A percentile compares a stretch with the other conserved stretches of the same genome.
Conservation (phyloP, 306 rosid genomes). For the Prunus kanzakura region DNA sequence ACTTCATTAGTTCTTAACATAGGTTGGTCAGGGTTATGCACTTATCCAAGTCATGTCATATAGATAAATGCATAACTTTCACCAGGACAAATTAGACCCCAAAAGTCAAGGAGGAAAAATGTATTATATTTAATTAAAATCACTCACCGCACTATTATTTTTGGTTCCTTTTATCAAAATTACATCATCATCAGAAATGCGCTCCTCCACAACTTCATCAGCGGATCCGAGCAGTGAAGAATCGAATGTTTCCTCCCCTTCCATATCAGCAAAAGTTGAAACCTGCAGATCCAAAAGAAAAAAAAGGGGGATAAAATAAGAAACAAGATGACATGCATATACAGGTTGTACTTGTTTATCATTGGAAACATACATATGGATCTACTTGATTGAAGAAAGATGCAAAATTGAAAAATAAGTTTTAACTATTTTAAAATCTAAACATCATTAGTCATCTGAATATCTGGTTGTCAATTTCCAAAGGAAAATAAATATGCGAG, state of each 20-base stretch:
- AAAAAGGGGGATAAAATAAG: neutral
- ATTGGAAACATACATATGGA: neutral
- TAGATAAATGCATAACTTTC: neutral
- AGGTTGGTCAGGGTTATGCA: neutral
- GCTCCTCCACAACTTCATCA: conserved; percentile 98
- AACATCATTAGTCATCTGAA: no score
- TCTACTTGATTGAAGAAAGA: neutral
- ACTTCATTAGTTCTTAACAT: neutral
- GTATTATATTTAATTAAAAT: neutral
- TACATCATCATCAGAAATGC: conserved; percentile 84
- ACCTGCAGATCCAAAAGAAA: conserved; percentile 47
- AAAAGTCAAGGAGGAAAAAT: neutral
- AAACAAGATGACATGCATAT: neutral
- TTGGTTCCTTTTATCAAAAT: conserved; percentile 91
- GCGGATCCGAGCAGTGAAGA: conserved; percentile 89
- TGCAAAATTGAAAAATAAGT: no score
- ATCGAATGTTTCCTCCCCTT: conserved; percentile 98
- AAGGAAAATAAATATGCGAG: neutral
- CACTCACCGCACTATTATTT: conserved; percentile 79
- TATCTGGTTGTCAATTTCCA: neutral
- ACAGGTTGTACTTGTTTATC: neutral
- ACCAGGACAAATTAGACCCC: neutral
- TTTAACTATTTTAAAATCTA: no score
- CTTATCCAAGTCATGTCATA: neutral
- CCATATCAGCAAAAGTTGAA: conserved; percentile 99